Base-by-base conservation (phyloP, 768 basidiomycete species). In the Leccinellum luteum region DNA sequence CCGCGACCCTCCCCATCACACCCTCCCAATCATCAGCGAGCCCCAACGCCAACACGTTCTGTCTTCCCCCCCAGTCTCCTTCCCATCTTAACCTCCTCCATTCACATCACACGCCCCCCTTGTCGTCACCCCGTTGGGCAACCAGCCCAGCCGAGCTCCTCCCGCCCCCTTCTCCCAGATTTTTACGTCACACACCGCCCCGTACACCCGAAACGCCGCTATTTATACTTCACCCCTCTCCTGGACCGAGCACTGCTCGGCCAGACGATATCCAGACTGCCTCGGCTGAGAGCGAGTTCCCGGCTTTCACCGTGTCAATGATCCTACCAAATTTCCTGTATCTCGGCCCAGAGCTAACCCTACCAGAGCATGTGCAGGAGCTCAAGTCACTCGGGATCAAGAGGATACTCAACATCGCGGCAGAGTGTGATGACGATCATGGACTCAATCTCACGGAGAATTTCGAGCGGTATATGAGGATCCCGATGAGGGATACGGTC, bases 401-500 rank as follows among this genome's bases (percentile, higher is more conserved):
- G 70, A 78, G 94, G 55, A 92, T 98, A 60, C 73, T 98, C 58
- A 98, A 98, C 68, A 86, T 97, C 48, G 95, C 95, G 17, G 81
- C 82, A 12, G 95, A 98, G 73, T 97, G 94, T 69, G 88, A 94
- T 61, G 83, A 94, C 62, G 86, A 93, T 65, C 85, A 86, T 52
- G 91, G 89, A 2, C 73, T 95, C 62, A 73, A 77, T 17, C 65
- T 95, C 56, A 78, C 78, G 48, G 79, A 84, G 54, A 78, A 78
- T 12, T 97, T 98, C 69, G 92, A 94, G 61, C 83, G 83, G 63
- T 98, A 98, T 70, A 75, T 83, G 48, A 88, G 85, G 65, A 89
- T 98, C 43, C 90, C 94, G 8, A 95, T 98, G 92, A 79, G 93
- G 60, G 95, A 98, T 75, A 94, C 87, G 3, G 92, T 98, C 14